Conservation (phyloP, 345 rosid genomes). For the Dovyalis caffra region DNA sequence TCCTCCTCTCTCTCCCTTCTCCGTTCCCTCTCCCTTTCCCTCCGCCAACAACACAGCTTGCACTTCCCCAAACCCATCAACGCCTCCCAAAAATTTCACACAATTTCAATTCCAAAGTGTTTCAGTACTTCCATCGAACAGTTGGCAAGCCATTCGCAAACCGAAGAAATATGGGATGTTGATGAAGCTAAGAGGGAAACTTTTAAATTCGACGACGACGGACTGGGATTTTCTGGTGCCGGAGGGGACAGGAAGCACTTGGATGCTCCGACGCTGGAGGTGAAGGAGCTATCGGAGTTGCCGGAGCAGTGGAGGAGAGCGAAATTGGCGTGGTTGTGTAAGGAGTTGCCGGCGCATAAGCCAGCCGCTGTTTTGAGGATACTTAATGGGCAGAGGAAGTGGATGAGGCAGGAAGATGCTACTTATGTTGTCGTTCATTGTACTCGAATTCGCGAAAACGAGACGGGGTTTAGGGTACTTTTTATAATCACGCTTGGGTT, state of each 20-base stretch:
- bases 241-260: slow-evolving; percentile 41
- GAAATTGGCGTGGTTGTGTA: slow-evolving; percentile 89
- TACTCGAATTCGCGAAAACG: slow-evolving; percentile 78
- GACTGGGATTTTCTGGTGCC: slow-evolving; percentile 15
- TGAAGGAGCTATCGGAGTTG: slow-evolving; percentile 63
- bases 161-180: slow-evolving; percentile 24
- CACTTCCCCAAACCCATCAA: not conserved
- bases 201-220: slow-evolving; percentile 14
- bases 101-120: slow-evolving; percentile 6
- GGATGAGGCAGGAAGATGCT: slow-evolving; percentile 84
- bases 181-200: not conserved
- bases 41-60: slow-evolving; percentile 19
- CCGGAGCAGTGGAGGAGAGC: slow-evolving; percentile 89
- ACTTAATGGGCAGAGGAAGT: slow-evolving; percentile 77
- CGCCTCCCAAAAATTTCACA: slow-evolving; percentile 8
- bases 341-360: slow-evolving; percentile 73
- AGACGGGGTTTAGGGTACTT: slow-evolving; percentile 63
- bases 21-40: slow-evolving; percentile 27
- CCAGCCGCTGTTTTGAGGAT: slow-evolving; percentile 63
- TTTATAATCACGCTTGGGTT: not conserved
- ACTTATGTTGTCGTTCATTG: slow-evolving; percentile 71
- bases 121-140: slow-evolving; percentile 53
- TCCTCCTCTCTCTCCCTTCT: slow-evolving; percentile 26
- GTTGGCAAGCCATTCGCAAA: slow-evolving; percentile 16
- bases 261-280: slow-evolving; percentile 47